Percentiles rank a stretch among this genome's conserved stretches.
These are phyloP conservation scores for Haplographium delicatum DNA, from an alignment of 495 filamentous ascomycete species.

Conservation along the genomic window DNA sequence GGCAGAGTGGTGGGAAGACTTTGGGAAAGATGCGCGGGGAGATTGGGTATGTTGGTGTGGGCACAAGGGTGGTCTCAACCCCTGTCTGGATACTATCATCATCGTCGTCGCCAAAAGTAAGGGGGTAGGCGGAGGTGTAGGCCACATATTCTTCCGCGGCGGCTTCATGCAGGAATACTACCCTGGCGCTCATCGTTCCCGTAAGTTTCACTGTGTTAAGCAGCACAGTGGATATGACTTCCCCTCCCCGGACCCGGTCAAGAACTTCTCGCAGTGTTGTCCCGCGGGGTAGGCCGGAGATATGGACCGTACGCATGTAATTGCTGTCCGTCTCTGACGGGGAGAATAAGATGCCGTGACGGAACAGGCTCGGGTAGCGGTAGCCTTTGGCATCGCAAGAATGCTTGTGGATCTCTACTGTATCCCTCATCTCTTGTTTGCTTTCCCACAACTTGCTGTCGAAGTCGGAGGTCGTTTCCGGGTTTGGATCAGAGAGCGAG, in stretches of 20 bases:
- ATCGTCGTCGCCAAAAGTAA: slow-evolving; percentile 8
- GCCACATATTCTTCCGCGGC: slow-evolving; percentile 9
- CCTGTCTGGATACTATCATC: not conserved
- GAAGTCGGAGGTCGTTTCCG: too few relatives aligned
- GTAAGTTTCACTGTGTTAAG: slow-evolving; percentile 5
- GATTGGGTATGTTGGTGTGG: slow-evolving; percentile 17
- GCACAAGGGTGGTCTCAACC: slow-evolving; percentile 1
- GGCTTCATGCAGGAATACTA: slow-evolving; percentile 11
- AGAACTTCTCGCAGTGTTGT: slow-evolving; percentile 17
- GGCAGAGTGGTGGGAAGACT: not conserved
- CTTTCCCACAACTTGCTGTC: not conserved
- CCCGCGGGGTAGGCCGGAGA: slow-evolving; percentile 10
- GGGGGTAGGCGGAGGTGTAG: not conserved
- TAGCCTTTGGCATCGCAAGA: not conserved
- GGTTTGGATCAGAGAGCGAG: too few relatives aligned
- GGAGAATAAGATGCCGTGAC: slow-evolving; percentile 14
- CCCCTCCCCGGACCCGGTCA: slow-evolving; percentile 13
- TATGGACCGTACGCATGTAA: slow-evolving; percentile 10
- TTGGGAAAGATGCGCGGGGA: not conserved
- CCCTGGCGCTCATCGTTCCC: not conserved
- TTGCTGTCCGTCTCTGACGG: slow-evolving; percentile 10
- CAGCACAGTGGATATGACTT: slow-evolving; percentile 10
- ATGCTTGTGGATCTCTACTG: not conserved
- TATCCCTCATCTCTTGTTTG: not conserved
- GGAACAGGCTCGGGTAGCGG: slow-evolving; percentile 16